A percentile compares a stretch with the other conserved stretches of the same genome.
phyloP scores from a whole-genome alignment of 257 asterid species.

The Hygrophila difformis region DNA sequence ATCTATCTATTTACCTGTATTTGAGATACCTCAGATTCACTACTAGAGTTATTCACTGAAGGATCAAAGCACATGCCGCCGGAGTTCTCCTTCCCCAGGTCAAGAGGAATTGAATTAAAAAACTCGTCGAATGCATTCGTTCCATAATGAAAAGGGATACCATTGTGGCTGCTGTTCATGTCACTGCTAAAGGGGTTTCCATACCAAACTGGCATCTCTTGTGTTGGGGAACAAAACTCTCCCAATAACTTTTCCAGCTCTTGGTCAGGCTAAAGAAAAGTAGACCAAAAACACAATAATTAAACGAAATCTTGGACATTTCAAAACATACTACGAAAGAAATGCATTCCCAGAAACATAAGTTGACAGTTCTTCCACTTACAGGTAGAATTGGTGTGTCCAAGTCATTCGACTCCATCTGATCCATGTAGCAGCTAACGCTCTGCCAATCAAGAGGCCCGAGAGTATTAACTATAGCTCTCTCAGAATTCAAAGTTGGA shows the following conservation, averaged over 20 bases:
- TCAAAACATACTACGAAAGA: not conserved
- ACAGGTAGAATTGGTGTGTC: constrained; percentile 38
- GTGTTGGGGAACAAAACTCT: constrained; percentile 26
- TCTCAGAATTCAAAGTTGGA: constrained; percentile 21
- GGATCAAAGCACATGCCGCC: constrained; percentile 15
- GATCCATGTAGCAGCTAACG: constrained; percentile 15
- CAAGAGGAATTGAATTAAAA: constrained; percentile 44
- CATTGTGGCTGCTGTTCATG: constrained; percentile 17
- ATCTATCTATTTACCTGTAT: constrained; percentile 34
- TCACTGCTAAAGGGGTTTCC: constrained; percentile 49
- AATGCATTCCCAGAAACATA: not conserved
- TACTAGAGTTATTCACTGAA: constrained; percentile 27
- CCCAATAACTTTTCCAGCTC: constrained; percentile 50
- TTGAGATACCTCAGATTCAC: constrained; percentile 58
- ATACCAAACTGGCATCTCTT: constrained; percentile 37
- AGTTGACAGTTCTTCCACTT: constrained; percentile 22
- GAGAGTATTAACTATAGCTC: constrained; percentile 19
- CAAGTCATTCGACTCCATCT: constrained; percentile 16
- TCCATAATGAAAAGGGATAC: constrained; percentile 39
- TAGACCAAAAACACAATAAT: constrained; percentile 1
- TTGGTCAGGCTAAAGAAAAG: constrained; percentile 43
- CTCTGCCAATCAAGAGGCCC: constrained; percentile 20
- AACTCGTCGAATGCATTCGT: constrained; percentile 45
- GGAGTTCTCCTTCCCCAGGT: constrained; percentile 38
- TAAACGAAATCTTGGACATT: not conserved